These are phyloP conservation scores for Adenanthera pavonina DNA, from an alignment of 306 rosid genomes.

Conservation along the genomic window DNA sequence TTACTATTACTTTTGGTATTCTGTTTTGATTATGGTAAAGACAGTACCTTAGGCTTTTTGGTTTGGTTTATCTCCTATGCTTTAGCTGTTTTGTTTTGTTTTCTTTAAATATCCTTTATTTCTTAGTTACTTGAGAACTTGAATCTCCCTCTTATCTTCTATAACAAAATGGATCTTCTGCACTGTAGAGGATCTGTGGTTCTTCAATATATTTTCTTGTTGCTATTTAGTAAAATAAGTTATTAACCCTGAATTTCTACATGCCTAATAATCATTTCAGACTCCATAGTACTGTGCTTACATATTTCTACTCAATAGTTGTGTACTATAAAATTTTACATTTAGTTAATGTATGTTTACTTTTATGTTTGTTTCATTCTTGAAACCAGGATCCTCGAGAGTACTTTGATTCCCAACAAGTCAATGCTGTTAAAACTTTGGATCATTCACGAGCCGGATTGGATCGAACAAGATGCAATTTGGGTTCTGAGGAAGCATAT, in stretches of 20 bases:
- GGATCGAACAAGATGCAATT: constrained; percentile 65
- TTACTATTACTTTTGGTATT: not conserved
- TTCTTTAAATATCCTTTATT: too few species aligned
- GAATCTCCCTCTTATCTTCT: not conserved
- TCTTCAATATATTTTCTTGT: not conserved
- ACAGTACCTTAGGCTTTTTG: not conserved
- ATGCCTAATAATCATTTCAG: not conserved
- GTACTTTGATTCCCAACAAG: constrained; percentile 95
- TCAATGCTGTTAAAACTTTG: constrained; percentile 75
- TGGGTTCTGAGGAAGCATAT: constrained; percentile 79
- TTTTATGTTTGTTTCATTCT: constrained; percentile 36
- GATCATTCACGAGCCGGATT: constrained; percentile 70
- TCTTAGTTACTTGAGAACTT: not conserved
- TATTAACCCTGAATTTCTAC: not conserved
- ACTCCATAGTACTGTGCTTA: not conserved
- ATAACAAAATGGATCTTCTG: too few species aligned
- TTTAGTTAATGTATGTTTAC: constrained; percentile 21
- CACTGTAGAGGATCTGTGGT: too few species aligned
- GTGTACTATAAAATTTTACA: constrained; percentile 3
- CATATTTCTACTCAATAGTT: constrained; percentile 18
- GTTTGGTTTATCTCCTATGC: not conserved
- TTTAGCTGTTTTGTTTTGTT: not conserved
- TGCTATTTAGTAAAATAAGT: not conserved
- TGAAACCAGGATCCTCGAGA: constrained; percentile 92
- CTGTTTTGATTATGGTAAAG: not conserved